Evolutionary conservation across 2,329 filamentous ascomycete genomes (phyloP).

Genomic region (Leptographium procerum): DNA sequence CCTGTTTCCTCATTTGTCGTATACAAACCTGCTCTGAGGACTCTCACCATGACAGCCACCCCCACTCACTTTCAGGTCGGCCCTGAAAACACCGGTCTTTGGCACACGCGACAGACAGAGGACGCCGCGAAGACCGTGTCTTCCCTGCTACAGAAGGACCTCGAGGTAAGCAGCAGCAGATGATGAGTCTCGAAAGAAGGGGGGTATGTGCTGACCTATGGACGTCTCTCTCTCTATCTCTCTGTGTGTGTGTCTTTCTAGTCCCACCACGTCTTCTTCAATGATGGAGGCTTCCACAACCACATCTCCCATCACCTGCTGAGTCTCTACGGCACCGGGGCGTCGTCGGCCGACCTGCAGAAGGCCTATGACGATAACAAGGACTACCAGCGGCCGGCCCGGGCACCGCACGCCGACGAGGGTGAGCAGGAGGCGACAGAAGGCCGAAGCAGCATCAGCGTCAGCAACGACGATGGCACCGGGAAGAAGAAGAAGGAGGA

Average conservation of each 20-base stretch:
- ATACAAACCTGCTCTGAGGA: no score
- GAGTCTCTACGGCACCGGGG: constrained; percentile 65
- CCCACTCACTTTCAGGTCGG: constrained; percentile 35
- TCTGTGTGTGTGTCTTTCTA: no score
- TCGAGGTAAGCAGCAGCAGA: constrained; percentile 35
- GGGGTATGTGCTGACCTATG: neutral
- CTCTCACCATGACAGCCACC: constrained; percentile 29
- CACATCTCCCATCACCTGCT: constrained; percentile 71
- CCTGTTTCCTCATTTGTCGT: no score
- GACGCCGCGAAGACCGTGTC: constrained; percentile 52
- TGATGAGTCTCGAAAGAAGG: no score
- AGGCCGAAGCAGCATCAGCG: constrained; percentile 17
- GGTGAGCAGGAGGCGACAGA: no score
- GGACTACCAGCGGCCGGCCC: constrained; percentile 50
- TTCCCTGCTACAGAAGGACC: constrained; percentile 63
- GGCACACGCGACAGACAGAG: constrained; percentile 34
- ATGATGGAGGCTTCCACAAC: constrained; percentile 64
- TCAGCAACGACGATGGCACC: no score
- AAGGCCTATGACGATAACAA: constrained; percentile 53
- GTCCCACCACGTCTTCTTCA: constrained; percentile 71
- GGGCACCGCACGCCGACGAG: constrained; percentile 31
- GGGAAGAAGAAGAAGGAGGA: no score
- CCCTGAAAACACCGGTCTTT: constrained; percentile 38
- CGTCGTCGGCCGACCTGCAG: constrained; percentile 46
- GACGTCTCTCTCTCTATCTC: no score